A percentile compares a stretch with the other conserved stretches of the same genome.
These are phyloP conservation scores for Lactifluus rugatus DNA, from an alignment of 768 basidiomycete genomes.

Conservation along the genomic window DNA sequence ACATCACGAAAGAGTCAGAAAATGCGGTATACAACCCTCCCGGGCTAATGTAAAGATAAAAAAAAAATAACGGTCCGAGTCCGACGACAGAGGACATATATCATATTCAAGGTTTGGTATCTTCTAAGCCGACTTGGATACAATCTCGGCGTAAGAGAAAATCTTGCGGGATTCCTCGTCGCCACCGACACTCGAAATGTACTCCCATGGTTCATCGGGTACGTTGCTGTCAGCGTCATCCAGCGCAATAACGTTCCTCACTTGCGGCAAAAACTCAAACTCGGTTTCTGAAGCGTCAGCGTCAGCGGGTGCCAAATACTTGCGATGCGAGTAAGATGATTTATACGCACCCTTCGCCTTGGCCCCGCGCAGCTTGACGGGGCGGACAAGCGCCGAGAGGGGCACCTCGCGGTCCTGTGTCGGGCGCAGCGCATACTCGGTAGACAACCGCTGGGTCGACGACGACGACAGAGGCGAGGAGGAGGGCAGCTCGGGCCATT, in stretches of 20 bases:
- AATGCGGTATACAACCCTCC: conserved; percentile 8
- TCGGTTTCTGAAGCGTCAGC: conserved; percentile 32
- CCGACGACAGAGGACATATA: background rate
- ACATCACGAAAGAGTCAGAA: background rate
- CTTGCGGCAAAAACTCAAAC: conserved; percentile 46
- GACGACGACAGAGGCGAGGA: background rate
- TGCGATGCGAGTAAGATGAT: too few relatives aligned
- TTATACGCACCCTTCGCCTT: conserved; percentile 33
- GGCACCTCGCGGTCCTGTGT: conserved; percentile 21
- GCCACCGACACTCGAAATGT: conserved; percentile 35
- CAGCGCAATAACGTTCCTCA: conserved; percentile 47
- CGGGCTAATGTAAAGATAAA: background rate
- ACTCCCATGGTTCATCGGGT: conserved; percentile 51
- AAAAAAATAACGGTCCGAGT: background rate
- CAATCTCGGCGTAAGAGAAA: conserved; percentile 37
- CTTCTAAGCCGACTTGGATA: conserved; percentile 19
- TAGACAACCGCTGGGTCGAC: background rate
- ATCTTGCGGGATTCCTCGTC: conserved; percentile 26
- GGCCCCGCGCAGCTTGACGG: conserved; percentile 13
- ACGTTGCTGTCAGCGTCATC: conserved; percentile 40
- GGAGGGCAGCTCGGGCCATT: conserved; percentile 13
- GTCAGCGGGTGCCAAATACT: too few relatives aligned
- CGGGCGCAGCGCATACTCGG: background rate
- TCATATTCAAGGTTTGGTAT: conserved; percentile 4
- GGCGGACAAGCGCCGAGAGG: conserved; percentile 23